Conservation (phyloP, 108 stramenopile species). For the Skeletonema marinoi region DNA sequence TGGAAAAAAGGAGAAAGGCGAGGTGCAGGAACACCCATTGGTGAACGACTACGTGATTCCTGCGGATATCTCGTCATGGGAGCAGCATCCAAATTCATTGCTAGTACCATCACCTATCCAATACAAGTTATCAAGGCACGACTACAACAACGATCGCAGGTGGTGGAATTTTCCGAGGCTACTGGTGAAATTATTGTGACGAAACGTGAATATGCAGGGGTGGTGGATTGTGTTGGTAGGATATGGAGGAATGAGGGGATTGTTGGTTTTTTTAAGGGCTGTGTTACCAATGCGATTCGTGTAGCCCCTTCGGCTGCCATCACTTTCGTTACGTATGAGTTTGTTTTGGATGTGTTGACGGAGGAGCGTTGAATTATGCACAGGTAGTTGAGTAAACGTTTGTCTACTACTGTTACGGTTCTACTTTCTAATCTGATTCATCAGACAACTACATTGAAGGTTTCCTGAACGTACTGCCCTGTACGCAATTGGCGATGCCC, state of each 20-base stretch:
- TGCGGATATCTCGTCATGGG: constrained; percentile 86
- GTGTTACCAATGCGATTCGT: constrained; percentile 91
- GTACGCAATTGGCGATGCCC: background rate
- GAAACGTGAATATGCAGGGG: constrained; percentile 73
- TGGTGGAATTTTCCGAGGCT: constrained; percentile 60
- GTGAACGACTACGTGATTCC: constrained; percentile 62
- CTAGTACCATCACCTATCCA: constrained; percentile 89
- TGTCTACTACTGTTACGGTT: background rate
- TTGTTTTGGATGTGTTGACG: constrained; percentile 58
- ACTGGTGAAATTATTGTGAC: constrained; percentile 71
- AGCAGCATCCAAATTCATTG: constrained; percentile 81
- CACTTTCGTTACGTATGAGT: constrained; percentile 96
- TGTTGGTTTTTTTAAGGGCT: constrained; percentile 94
- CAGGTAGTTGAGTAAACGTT: background rate
- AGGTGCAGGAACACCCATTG: constrained; percentile 21
- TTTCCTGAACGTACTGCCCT: background rate
- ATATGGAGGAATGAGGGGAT: constrained; percentile 85
- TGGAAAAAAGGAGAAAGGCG: background rate
- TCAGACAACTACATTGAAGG: background rate
- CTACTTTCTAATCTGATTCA: background rate
- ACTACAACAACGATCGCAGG: constrained; percentile 90
- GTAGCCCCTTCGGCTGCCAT: constrained; percentile 97
- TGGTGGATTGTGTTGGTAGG: constrained; percentile 59
- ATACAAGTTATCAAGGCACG: constrained; percentile 95
- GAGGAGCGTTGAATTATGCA: background rate